Base-by-base conservation (phyloP, 225 moss, liverwort and hornwort genomes). In the Sphagnum contortum region DNA sequence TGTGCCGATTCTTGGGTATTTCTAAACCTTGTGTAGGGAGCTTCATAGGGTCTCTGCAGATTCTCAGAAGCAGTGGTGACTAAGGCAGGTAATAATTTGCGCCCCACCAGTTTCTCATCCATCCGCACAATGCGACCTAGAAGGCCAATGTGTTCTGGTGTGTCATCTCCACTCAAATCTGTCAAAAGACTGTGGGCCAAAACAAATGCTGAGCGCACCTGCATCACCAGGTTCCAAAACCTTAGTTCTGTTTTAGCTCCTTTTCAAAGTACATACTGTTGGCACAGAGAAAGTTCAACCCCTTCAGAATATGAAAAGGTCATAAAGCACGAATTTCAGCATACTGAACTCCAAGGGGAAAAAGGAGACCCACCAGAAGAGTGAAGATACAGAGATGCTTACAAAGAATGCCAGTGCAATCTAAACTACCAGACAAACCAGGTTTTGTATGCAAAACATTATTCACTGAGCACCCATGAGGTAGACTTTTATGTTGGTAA, bases 201-300 rank as follows among this genome's bases (percentile, higher is more conserved):
- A 72, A 92, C 75, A 77, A 98, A 92, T 60, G 96, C 92, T 45
- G 92, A 90, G 12, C 92, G 92, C 12, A 98, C 90, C 96, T 98
- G 75, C 71, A 75, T 63, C 44, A 29, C 29, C 29, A 29, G 29
- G 1, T 1, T 29, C 29, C 29, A 29, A 29, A 29, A 29, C 29
- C 29, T 29, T 29, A 29, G 29, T 29, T 29, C 29, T 29, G 29
- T 29, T 29, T 29, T 29, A 29, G 29, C 29, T 29, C 29, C 29
- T 29, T 29, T 29, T 29, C 29, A 29, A 29, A 29, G 29, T 29
- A 29, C 29, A 29, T 29, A 29, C 4, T 55, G 57, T 29, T 71
- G 48, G 64, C 62, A 53, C 68, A 73, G 45, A 53, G 57, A 62
- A 8, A 47, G 29, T 29, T 29, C 29, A 29, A 29, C 1, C 29